These are phyloP conservation scores for Trifolium subterraneum DNA, from an alignment of 306 rosid species.

Conservation along the genomic window DNA sequence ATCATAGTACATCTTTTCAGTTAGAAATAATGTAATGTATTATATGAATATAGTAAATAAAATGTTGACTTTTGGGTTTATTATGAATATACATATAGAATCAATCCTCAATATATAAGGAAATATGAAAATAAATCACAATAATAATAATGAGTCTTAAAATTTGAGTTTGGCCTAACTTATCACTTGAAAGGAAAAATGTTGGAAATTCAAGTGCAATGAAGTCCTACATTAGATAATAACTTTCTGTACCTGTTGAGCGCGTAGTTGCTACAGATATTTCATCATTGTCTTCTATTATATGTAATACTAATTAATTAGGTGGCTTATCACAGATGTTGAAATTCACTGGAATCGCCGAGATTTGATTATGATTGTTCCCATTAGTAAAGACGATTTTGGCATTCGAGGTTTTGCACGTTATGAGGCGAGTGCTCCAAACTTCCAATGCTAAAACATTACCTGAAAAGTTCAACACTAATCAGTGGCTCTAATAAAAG, in stretches of 20 bases:
- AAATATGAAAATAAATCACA: background rate
- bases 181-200: background rate
- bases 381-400: conserved; percentile 61
- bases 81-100: background rate
- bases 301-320: conserved; percentile 12
- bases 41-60: background rate
- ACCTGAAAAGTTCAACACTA: conserved; percentile 16
- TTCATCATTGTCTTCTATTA: conserved; percentile 21
- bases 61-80: background rate
- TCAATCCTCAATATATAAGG: background rate
- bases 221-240: background rate
- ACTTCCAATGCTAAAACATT: conserved; percentile 25
- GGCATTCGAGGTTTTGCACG: conserved; percentile 70
- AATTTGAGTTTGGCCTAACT: no score
- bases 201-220: background rate
- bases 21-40: background rate
- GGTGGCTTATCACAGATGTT: conserved; percentile 59
- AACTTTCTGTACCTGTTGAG: conserved; percentile 8
- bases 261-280: conserved; percentile 25
- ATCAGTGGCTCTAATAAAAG: background rate
- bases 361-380: conserved; percentile 55
- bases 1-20: conserved; percentile 16
- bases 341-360: conserved; percentile 65
- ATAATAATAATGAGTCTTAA: background rate
- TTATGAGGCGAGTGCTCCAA: conserved; percentile 67